Evolutionary conservation across 768 basidiomycete species (phyloP).

Genomic region (Candolleomyces efflorescens): DNA sequence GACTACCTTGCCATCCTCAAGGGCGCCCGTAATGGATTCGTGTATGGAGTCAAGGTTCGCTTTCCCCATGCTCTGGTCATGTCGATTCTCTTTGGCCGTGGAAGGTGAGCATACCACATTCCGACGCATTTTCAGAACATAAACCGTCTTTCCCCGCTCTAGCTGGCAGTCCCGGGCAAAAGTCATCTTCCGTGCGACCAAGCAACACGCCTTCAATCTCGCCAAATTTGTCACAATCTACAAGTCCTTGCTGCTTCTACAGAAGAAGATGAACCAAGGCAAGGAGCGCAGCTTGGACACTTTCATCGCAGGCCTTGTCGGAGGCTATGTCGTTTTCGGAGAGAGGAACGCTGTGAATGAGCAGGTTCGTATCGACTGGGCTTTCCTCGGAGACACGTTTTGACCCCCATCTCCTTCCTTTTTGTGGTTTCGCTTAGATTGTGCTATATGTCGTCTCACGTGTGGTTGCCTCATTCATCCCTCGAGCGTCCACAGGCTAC

Average conservation of each 20-base stretch:
- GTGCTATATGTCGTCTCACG: conserved; percentile 95
- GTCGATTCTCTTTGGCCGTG: conserved; percentile 90
- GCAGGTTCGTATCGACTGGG: conserved; percentile 53
- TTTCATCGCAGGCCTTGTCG: conserved; percentile 88
- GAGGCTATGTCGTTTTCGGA: conserved; percentile 88
- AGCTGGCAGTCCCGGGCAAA: conserved; percentile 71
- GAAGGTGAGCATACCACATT: conserved; percentile 59
- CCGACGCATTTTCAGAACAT: conserved; percentile 4
- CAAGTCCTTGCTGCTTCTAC: conserved; percentile 80
- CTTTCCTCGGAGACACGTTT: background rate
- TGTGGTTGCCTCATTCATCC: conserved; percentile 87
- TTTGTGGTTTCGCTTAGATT: conserved; percentile 49
- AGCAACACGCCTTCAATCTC: conserved; percentile 86
- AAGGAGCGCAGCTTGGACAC: conserved; percentile 81
- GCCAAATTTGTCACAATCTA: conserved; percentile 93
- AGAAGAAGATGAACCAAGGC: conserved; percentile 75
- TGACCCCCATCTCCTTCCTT: conserved; percentile 1
- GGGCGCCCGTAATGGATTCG: conserved; percentile 87
- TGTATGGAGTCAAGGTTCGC: conserved; percentile 87
- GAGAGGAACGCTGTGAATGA: conserved; percentile 86
- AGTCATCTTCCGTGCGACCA: conserved; percentile 79
- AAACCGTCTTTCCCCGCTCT: conserved; percentile 1
- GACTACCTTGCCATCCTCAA: conserved; percentile 92
- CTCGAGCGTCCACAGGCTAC: conserved; percentile 62
- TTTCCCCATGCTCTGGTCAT: conserved; percentile 97